These are phyloP conservation scores for Colletotrichum phormii DNA, from an alignment of 2,329 filamentous ascomycete species.

Conservation along the genomic window DNA sequence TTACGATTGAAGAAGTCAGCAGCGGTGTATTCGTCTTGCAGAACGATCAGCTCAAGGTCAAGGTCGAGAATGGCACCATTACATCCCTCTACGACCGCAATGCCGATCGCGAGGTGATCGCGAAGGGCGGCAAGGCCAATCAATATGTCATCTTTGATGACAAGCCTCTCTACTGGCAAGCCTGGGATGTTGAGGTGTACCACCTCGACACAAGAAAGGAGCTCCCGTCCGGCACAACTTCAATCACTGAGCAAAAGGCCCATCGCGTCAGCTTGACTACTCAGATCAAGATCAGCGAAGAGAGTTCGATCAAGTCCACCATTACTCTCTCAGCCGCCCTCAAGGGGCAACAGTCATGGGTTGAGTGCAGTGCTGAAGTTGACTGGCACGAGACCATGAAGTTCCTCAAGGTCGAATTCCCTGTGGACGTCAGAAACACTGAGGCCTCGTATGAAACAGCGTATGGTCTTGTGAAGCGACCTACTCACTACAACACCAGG, in stretches of 20 bases:
- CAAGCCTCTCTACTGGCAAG: conserved; percentile 97
- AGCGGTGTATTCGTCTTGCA: conserved; percentile 80
- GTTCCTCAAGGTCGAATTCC: conserved; percentile 98
- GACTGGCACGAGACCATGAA: conserved; percentile 98
- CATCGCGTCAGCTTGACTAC: conserved; percentile 86
- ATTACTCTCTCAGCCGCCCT: conserved; percentile 81
- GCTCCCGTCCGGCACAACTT: conserved; percentile 75
- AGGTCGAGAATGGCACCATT: conserved; percentile 80
- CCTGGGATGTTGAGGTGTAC: conserved; percentile 98
- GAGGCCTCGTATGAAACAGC: conserved; percentile 97
- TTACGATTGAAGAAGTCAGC: conserved; percentile 62
- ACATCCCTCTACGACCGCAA: conserved; percentile 84
- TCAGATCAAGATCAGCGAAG: conserved; percentile 86
- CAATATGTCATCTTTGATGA: conserved; percentile 97
- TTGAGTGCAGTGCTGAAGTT: conserved; percentile 87
- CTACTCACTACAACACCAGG: conserved; percentile 97
- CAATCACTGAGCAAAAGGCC: conserved; percentile 76
- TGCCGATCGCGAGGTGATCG: conserved; percentile 81
- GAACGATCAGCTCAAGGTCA: conserved; percentile 81
- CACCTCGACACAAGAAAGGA: conserved; percentile 89
- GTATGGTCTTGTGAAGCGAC: conserved; percentile 87
- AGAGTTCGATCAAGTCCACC: conserved; percentile 87
- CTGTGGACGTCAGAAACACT: conserved; percentile 88
- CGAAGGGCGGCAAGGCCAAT: conserved; percentile 81
- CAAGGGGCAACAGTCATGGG: conserved; percentile 72